Evolutionary conservation across 495 filamentous ascomycete genomes (phyloP), one percentile per base, ranked within the genome.

Genomic region (Podospora pseudocomata): DNA sequence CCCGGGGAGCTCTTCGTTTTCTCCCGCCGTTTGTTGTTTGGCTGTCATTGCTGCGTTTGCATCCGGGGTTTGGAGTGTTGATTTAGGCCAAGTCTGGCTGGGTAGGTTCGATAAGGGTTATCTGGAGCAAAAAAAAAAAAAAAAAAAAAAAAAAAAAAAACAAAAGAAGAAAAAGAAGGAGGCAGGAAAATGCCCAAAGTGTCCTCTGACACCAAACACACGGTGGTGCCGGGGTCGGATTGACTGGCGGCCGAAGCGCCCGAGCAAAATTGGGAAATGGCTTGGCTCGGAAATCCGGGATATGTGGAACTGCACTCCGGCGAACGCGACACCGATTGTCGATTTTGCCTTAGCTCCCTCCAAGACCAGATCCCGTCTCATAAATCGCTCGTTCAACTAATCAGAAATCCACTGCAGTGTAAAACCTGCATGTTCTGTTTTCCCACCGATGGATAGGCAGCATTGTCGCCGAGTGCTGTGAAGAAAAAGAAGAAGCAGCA

Each of bases 201-300:
- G 59, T 26, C 23, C 60, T 23, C 34, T 23, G 30, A 57, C 28
- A 39, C 20, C 23, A 39, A 63, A 34, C 16, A 56, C 13, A 56
- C 13, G 28, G 7, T 16, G 49, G 20, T 64, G 61, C 61, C 61
- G 61, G 61, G 0, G 61, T 64, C 61, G 61, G 34, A 39, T 20
- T 20, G 56, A 5, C 26, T 66, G 68, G 68, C 68, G 30, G 68
- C 64, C 60, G 68, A 69, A 55, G 59, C 9, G 64, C 59, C 68
- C 64, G 64, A 64, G 68, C 53, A 49, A 49, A 49, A 49, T 49
- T 49, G 39, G 68, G 64, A 39, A 30, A 62, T 55, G 54, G 57
- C 39, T 65, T 20, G 56, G n/a, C 27, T 69, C 68, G 68, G 64
- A n/a, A 69, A 64, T n/a, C 39, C 39, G 39, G 39, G 39, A 49